Evolutionary conservation across 768 basidiomycete species (phyloP).

Genomic region (Trametes coccinea): DNA sequence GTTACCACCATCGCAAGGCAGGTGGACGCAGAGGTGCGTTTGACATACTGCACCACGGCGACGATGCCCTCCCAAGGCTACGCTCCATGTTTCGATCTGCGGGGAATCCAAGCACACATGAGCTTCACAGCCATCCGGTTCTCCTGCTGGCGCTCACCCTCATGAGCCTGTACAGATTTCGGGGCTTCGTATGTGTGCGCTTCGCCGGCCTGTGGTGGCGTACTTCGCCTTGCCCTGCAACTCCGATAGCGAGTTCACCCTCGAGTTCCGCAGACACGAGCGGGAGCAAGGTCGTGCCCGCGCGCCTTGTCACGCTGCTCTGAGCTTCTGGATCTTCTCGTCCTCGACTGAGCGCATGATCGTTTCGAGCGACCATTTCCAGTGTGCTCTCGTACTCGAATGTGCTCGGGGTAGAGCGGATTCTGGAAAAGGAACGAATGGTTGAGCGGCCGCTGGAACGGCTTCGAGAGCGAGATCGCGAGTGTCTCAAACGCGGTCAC

Average conservation of each 20-base stretch:
- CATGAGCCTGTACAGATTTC: constrained; percentile 92
- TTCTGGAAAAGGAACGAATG: constrained; percentile 98
- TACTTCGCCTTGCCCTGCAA: constrained; percentile 82
- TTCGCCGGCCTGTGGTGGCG: constrained; percentile 76
- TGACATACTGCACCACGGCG: constrained; percentile 84
- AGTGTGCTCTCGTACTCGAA: constrained; percentile 97
- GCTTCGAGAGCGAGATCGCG: constrained; percentile 93
- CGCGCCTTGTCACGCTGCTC: constrained; percentile 95
- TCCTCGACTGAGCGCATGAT: constrained; percentile 98
- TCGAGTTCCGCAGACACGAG: constrained; percentile 61
- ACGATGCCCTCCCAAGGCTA: constrained; percentile 81
- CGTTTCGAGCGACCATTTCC: constrained; percentile 94
- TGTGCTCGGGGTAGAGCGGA: constrained; percentile 88
- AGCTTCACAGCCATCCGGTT: too few relatives aligned
- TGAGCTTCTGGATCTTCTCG: constrained; percentile 94
- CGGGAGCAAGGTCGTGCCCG: constrained; percentile 86
- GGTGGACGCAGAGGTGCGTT: neutral
- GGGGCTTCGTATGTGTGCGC: constrained; percentile 77
- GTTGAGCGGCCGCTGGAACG: constrained; percentile 94
- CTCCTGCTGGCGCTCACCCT: constrained; percentile 51
- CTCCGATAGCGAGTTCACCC: constrained; percentile 79
- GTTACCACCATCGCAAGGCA: constrained; percentile 16
- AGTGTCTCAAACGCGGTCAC: constrained; percentile 78
- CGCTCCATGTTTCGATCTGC: constrained; percentile 87
- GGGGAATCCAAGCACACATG: too few relatives aligned